Conservation (phyloP, 129 eudicot species). For the Flaveria robusta region DNA sequence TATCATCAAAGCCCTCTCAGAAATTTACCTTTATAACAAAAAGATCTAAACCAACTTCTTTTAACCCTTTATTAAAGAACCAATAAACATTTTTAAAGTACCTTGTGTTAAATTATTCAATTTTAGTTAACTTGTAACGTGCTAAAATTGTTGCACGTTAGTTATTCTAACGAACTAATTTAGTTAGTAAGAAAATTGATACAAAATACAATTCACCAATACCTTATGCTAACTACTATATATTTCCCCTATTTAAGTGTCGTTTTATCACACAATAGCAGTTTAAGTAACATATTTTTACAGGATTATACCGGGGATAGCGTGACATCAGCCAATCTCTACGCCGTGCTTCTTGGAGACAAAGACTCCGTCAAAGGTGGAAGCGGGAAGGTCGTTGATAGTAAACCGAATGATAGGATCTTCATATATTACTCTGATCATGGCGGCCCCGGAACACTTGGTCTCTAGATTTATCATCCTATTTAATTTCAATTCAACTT, state of each 20-base stretch:
- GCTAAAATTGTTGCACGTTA: neutral
- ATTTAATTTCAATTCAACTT: neutral
- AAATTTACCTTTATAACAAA: neutral
- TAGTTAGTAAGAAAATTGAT: too few relatives aligned
- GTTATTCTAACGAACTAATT: neutral
- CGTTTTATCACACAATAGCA: too few relatives aligned
- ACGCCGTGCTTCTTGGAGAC: conserved; percentile 79
- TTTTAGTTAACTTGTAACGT: neutral
- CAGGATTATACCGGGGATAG: conserved; percentile 77
- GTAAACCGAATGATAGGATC: conserved; percentile 75
- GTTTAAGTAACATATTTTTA: neutral
- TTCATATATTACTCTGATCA: conserved; percentile 79
- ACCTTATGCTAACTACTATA: too few relatives aligned
- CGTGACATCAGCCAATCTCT: conserved; percentile 64
- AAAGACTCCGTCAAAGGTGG: conserved; percentile 71
- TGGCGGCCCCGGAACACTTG: conserved; percentile 95
- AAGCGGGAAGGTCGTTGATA: conserved; percentile 78
- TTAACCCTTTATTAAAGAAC: neutral
- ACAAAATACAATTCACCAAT: too few relatives aligned
- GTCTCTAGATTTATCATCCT: conserved; percentile 39
- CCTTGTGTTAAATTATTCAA: neutral
- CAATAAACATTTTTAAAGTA: neutral
- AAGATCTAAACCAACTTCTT: neutral
- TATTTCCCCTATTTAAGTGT: too few relatives aligned
- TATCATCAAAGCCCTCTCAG: neutral